Percentiles rank a stretch among this genome's conserved stretches.
Conservation (phyloP, 164 flowering plant genomes). For the Warburgia ugandensis region DNA sequence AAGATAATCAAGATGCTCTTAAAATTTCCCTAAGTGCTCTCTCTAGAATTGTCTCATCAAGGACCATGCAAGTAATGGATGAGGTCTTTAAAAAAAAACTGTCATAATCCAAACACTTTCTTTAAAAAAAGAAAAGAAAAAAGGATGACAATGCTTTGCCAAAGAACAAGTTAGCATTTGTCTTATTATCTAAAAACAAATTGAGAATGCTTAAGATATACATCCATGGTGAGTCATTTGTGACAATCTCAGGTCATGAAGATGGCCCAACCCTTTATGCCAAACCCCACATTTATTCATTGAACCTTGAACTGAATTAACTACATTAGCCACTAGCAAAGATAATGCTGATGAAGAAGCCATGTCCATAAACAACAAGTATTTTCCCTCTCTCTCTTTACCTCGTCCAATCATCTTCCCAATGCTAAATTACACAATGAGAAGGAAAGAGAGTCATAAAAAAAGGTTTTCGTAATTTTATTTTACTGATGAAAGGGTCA, state of each 20-base stretch:
- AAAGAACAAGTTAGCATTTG: too few relatives aligned
- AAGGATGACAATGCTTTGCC: too few relatives aligned
- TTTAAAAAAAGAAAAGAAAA: too few relatives aligned
- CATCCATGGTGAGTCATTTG: neutral
- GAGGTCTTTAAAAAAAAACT: too few relatives aligned
- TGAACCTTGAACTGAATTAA: slow-evolving; percentile 1
- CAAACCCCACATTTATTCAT: neutral
- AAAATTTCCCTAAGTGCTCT: too few relatives aligned
- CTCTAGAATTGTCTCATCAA: too few relatives aligned
- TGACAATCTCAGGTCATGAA: neutral
- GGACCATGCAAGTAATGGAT: too few relatives aligned
- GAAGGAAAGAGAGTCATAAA: neutral
- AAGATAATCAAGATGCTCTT: too few relatives aligned
- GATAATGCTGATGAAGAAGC: slow-evolving; percentile 1
- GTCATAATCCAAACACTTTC: too few relatives aligned
- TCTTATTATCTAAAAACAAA: neutral
- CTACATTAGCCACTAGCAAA: neutral
- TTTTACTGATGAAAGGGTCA: too few relatives aligned
- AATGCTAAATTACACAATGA: neutral
- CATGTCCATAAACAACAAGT: neutral
- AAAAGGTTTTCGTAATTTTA: too few relatives aligned
- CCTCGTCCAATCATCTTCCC: slow-evolving; percentile 2
- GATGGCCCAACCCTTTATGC: slow-evolving; percentile 1
- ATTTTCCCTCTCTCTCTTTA: neutral
- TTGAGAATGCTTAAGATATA: neutral